Evolutionary conservation across 176 grass and related monocot species (phyloP).

Genomic region (Musa beccarii): DNA sequence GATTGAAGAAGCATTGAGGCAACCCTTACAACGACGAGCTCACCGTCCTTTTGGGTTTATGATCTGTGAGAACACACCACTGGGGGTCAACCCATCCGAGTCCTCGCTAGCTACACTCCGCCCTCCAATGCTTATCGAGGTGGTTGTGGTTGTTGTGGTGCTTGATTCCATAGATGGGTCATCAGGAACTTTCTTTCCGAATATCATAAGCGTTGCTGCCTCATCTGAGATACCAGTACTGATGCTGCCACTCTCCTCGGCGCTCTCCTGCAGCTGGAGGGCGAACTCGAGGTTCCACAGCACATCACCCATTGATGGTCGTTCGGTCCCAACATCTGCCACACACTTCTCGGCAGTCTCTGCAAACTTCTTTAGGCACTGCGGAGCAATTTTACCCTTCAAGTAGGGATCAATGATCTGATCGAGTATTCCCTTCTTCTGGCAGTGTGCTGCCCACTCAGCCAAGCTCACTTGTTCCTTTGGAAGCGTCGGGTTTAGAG

Average conservation of each 20-base stretch:
- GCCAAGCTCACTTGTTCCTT: constrained; percentile 25
- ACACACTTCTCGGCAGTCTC: constrained; percentile 30
- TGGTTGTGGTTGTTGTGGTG: constrained; percentile 1
- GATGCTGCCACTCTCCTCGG: constrained; percentile 7
- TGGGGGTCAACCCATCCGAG: background rate
- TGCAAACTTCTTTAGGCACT: constrained; percentile 22
- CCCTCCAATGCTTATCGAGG: background rate
- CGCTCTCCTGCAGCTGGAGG: constrained; percentile 30
- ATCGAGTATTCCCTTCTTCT: constrained; percentile 1
- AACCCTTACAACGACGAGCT: background rate
- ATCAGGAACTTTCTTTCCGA: background rate
- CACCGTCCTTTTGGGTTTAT: constrained; percentile 11
- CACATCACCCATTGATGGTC: constrained; percentile 34
- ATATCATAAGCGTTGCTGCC: background rate
- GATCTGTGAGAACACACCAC: constrained; percentile 13
- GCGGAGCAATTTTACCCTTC: background rate
- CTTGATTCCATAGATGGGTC: constrained; percentile 1
- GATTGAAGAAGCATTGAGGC: background rate
- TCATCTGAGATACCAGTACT: background rate
- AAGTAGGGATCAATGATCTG: constrained; percentile 25
- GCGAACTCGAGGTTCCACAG: constrained; percentile 20
- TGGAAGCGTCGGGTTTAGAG: background rate
- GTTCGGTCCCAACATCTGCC: constrained; percentile 6
- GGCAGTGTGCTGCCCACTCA: constrained; percentile 21
- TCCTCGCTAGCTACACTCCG: background rate